Percentiles rank a stretch among this genome's conserved stretches.
Evolutionary conservation across 306 rosid species (phyloP).

Genomic region (Acmispon strigosus): DNA sequence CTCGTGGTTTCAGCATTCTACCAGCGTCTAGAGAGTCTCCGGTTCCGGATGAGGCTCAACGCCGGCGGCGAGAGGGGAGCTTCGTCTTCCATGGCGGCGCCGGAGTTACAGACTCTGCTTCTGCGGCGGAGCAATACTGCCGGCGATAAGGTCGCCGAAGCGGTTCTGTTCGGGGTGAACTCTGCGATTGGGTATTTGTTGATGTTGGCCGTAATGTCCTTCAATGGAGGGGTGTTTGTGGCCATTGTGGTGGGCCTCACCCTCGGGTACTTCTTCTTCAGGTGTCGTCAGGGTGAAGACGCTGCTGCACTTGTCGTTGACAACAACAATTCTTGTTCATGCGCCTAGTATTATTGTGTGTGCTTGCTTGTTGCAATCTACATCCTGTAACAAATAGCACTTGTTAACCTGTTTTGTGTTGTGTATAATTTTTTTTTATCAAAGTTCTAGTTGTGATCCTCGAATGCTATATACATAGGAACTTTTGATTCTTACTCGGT

Average conservation of each 20-base stretch:
- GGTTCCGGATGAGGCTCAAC: slow-evolving; percentile 48
- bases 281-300: slow-evolving; percentile 42
- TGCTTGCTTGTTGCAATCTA: neutral
- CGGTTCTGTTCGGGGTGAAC: slow-evolving; percentile 59
- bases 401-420: neutral
- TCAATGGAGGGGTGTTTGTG: slow-evolving; percentile 73
- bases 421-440: neutral
- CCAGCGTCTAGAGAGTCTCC: slow-evolving; percentile 62
- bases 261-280: slow-evolving; percentile 51
- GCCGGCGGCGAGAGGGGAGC: slow-evolving; percentile 1
- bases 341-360: slow-evolving; percentile 30
- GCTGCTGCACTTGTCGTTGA: slow-evolving; percentile 25
- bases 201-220: slow-evolving; percentile 90
- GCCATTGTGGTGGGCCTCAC: slow-evolving; percentile 66
- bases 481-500: neutral
- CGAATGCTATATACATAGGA: neutral
- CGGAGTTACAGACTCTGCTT: slow-evolving; percentile 43
- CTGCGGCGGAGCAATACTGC: slow-evolving; percentile 8
- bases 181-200: slow-evolving; percentile 72
- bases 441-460: neutral
- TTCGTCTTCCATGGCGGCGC: neutral
- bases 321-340: slow-evolving; percentile 60
- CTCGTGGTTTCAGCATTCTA: slow-evolving; percentile 53
- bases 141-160: slow-evolving; percentile 25
- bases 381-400: neutral